A percentile compares a stretch with the other conserved stretches of the same genome.
These are phyloP conservation scores for Phoma sp. DNA, from an alignment of 2,329 filamentous ascomycete genomes.

Conservation along the genomic window DNA sequence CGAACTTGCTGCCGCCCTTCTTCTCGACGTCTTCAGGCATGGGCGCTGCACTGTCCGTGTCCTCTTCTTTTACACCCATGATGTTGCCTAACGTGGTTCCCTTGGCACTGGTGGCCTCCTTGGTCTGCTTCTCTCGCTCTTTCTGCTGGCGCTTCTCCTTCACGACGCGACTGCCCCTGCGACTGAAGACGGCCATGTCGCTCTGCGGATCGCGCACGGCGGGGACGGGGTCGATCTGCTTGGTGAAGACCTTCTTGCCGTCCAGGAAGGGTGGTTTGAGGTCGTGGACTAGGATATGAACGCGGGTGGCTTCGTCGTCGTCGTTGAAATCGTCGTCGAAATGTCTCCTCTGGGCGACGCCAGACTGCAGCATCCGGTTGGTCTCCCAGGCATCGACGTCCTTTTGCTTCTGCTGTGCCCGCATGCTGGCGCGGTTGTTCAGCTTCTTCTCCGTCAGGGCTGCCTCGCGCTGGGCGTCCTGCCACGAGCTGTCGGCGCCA, in stretches of 20 bases:
- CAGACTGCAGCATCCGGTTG: slow-evolving; percentile 96
- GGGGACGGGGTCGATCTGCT: slow-evolving; percentile 92
- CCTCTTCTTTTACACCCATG: slow-evolving; percentile 93
- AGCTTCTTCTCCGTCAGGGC: slow-evolving; percentile 82
- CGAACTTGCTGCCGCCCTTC: slow-evolving; percentile 78
- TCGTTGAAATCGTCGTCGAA: slow-evolving; percentile 83
- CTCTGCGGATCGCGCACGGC: slow-evolving; percentile 94
- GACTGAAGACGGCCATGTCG: slow-evolving; percentile 97
- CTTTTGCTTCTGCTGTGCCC: slow-evolving; percentile 84
- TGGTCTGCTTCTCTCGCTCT: slow-evolving; percentile 91
- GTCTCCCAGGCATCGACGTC: slow-evolving; percentile 99
- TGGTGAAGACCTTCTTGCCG: slow-evolving; percentile 94
- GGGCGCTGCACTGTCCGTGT: slow-evolving; percentile 83
- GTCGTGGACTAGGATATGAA: slow-evolving; percentile 93
- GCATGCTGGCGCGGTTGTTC: slow-evolving; percentile 72
- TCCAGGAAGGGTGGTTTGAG: slow-evolving; percentile 93
- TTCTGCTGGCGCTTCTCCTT: slow-evolving; percentile 90
- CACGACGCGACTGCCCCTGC: slow-evolving; percentile 93
- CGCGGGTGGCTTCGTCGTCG: slow-evolving; percentile 86
- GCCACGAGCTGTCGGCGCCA: slow-evolving; percentile 73
- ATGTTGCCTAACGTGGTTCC: slow-evolving; percentile 93
- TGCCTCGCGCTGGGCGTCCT: slow-evolving; percentile 77
- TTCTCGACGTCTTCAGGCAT: slow-evolving; percentile 75
- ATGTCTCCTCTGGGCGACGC: slow-evolving; percentile 88
- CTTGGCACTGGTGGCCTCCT: slow-evolving; percentile 91